Base-by-base conservation (phyloP, 495 filamentous ascomycete genomes). In the Aspergillus affinis region DNA sequence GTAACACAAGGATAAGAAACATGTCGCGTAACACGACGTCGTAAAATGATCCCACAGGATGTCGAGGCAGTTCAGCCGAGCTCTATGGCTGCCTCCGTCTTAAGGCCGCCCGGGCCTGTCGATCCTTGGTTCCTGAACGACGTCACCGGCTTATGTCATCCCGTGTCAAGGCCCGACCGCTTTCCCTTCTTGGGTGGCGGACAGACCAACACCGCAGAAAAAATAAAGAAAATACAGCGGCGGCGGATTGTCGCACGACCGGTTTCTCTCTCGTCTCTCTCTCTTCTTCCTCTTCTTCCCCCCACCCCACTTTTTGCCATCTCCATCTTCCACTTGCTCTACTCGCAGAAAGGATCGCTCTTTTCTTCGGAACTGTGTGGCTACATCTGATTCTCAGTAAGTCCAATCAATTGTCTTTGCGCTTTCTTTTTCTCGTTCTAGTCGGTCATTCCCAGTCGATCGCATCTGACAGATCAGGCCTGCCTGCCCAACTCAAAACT, bases 61-160 rank as follows among this genome's bases (percentile, higher is more conserved):
- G 13, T 41, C 36, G 36, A 41, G 36, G 36, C 3, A 13, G 36
- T 8, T 2, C 15, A 2, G 36, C 9, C 29, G 10, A 41, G 36
- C 36, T 41, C 36, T 41, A 41, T 41, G 36, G 36, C 36, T 41
- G 36, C 36, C 36, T 41, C 30, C 30, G 23, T 26, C 23, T 26
- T 26, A 26, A 26, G 23, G 23, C 23, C 23, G 23, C 23, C 23
- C 23, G 23, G 23, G 23, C 36, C 36, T 41, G 36, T 41, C 36
- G 36, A 41, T 41, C 27, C 18, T 15, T 54, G 23, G 23, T 26
- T 26, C 30, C 29, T 54, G 51, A 44, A 15, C 52, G n/a, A 54
- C 51, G 52, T 54, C 52, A 54, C 36, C 5, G 8, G 12, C 52
- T 45, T 13, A 29, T 19, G 36, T 54, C 21, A 54, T 29, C 27